These are phyloP conservation scores for Yamadazyma sp. DNA, from an alignment of 805 yeast species.

Conservation along the genomic window DNA sequence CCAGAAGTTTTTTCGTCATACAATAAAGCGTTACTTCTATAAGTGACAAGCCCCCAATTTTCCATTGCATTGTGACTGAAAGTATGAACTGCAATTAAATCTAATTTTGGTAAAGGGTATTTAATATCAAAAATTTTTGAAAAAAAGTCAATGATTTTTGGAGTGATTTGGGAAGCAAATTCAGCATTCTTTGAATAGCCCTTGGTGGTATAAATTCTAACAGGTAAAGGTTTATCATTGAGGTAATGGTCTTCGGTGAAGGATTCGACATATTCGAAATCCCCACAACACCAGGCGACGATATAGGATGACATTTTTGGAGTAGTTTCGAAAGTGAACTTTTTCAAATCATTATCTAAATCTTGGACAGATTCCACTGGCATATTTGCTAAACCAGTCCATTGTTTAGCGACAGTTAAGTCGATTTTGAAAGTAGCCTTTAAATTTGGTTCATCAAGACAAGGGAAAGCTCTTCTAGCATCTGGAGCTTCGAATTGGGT, in stretches of 20 bases:
- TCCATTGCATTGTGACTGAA: slow-evolving; percentile 89
- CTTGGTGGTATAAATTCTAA: slow-evolving; percentile 51
- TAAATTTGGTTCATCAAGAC: slow-evolving; percentile 53
- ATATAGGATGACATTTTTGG: slow-evolving; percentile 57
- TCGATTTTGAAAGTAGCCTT: slow-evolving; percentile 55
- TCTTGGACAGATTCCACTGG: slow-evolving; percentile 24
- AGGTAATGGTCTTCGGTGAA: slow-evolving; percentile 36
- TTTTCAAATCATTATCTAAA: slow-evolving; percentile 14
- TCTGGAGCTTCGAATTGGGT: slow-evolving; percentile 62
- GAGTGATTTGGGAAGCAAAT: slow-evolving; percentile 47
- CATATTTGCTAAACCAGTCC: slow-evolving; percentile 48
- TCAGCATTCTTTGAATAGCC: slow-evolving; percentile 47
- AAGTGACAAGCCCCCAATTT: slow-evolving; percentile 78
- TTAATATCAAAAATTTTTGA: slow-evolving; percentile 45
- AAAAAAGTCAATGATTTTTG: slow-evolving; percentile 49
- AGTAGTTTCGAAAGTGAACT: slow-evolving; percentile 41
- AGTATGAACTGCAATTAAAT: slow-evolving; percentile 74
- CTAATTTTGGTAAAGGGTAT: slow-evolving; percentile 80
- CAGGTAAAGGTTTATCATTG: slow-evolving; percentile 41
- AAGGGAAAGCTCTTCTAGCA: slow-evolving; percentile 58
- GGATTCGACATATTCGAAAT: slow-evolving; percentile 51
- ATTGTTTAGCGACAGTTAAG: slow-evolving; percentile 26
- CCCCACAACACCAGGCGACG: slow-evolving; percentile 58
- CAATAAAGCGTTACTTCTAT: slow-evolving; percentile 56
- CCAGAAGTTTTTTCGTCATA: slow-evolving; percentile 45